Evolutionary conservation across 352 stramenopile species (phyloP).

Genomic region (Globisporangium solare): DNA sequence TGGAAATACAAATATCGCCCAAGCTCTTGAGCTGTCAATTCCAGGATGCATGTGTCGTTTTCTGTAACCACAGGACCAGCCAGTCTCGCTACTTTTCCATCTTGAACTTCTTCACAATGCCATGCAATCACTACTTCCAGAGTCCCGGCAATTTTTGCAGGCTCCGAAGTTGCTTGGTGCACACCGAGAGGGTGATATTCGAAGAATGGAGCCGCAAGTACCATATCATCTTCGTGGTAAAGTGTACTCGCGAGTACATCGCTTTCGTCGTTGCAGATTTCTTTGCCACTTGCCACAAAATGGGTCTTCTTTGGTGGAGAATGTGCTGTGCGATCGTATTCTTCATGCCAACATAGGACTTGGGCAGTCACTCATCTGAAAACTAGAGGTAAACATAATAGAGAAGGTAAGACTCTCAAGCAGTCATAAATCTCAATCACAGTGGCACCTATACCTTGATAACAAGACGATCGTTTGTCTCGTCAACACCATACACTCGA

Average conservation of each 20-base stretch:
- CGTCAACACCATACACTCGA: constrained; percentile 59
- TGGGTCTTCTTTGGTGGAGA: constrained; percentile 19
- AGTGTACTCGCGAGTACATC: constrained; percentile 25
- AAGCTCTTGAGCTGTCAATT: constrained; percentile 57
- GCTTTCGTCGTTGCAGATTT: constrained; percentile 17
- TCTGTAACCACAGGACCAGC: constrained; percentile 20
- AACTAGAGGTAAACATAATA: constrained; percentile 26
- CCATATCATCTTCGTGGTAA: constrained; percentile 34
- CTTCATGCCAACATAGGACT: constrained; percentile 24
- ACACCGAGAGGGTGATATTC: constrained; percentile 32
- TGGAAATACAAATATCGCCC: constrained; percentile 74
- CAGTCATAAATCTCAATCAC: background rate
- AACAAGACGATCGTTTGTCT: constrained; percentile 29
- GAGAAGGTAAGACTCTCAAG: constrained; percentile 2
- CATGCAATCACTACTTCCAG: constrained; percentile 56
- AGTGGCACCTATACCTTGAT: constrained; percentile 43
- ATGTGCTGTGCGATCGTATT: constrained; percentile 30
- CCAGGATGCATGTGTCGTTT: constrained; percentile 68
- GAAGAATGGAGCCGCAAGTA: constrained; percentile 41
- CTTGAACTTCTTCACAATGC: constrained; percentile 8
- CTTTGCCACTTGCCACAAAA: constrained; percentile 9
- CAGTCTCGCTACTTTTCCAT: background rate
- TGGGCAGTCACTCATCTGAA: constrained; percentile 50
- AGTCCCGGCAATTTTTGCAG: constrained; percentile 44
- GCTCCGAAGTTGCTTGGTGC: constrained; percentile 16